Conservation (phyloP, 2,329 filamentous ascomycete species). For the Colletotrichum sp. region DNA sequence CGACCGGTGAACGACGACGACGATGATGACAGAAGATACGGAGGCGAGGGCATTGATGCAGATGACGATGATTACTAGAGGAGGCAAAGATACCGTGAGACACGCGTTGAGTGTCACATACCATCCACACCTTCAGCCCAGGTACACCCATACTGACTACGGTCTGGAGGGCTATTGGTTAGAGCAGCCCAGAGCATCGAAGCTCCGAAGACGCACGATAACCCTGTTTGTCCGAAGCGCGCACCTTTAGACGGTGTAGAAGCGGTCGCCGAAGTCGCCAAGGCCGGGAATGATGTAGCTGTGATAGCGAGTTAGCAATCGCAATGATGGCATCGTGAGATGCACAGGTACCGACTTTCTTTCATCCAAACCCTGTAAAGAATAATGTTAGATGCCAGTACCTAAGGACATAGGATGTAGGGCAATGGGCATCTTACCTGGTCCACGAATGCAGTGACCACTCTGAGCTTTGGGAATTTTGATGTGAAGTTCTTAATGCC, state of each 20-base stretch:
- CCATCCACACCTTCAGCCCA: background rate
- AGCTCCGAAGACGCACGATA: background rate
- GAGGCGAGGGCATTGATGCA: conserved; percentile 56
- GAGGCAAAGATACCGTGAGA: background rate
- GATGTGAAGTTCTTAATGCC: conserved; percentile 88
- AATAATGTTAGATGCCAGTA: background rate
- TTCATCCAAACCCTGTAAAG: conserved; percentile 80
- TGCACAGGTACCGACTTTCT: conserved; percentile 78
- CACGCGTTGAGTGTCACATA: background rate
- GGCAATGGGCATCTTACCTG: conserved; percentile 52
- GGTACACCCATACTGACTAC: background rate
- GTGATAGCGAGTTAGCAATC: conserved; percentile 40
- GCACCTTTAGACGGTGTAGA: conserved; percentile 78
- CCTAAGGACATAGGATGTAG: background rate
- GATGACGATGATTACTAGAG: conserved; percentile 63
- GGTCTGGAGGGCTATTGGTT: background rate
- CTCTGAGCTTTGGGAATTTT: conserved; percentile 85
- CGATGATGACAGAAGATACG: conserved; percentile 57
- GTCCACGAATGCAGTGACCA: conserved; percentile 96
- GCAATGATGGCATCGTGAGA: conserved; percentile 12
- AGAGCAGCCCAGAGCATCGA: background rate
- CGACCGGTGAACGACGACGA: conserved; percentile 45
- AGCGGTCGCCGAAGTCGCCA: conserved; percentile 94
- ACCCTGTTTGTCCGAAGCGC: background rate
- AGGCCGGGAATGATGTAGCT: conserved; percentile 96